These are phyloP conservation scores for Ciborinia camelliae DNA, from an alignment of 2,329 filamentous ascomycete genomes.

Conservation along the genomic window DNA sequence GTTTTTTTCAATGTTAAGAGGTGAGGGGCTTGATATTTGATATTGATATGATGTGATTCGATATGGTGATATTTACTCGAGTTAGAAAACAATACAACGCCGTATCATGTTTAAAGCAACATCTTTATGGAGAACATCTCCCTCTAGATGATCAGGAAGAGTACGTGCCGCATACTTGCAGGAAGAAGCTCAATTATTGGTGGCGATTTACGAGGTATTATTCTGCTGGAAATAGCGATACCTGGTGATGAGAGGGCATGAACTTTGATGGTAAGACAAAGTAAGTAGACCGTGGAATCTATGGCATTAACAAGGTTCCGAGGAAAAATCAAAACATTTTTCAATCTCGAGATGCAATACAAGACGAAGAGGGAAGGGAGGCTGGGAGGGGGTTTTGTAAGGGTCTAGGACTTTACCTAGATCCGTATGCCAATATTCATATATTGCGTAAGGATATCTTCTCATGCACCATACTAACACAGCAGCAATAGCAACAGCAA, in stretches of 20 bases:
- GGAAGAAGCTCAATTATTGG: not conserved
- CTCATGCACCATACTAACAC: not conserved
- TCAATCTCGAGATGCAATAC: constrained; percentile 4
- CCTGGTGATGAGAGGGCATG: not conserved
- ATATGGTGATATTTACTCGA: not conserved
- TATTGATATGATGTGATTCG: too few relatives aligned
- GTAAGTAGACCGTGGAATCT: not conserved
- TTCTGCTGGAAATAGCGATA: not conserved
- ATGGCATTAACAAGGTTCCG: not conserved
- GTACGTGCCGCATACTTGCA: not conserved
- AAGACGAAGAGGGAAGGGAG: constrained; percentile 8
- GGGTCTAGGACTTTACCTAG: not conserved
- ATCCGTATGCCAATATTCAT: not conserved
- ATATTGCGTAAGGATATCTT: not conserved
- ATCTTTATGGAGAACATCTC: not conserved
- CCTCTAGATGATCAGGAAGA: not conserved
- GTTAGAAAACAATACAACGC: not conserved
- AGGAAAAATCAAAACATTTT: not conserved
- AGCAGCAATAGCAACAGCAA: not conserved
- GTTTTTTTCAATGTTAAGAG: not conserved
- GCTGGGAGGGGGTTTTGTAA: not conserved
- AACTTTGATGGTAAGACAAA: not conserved
- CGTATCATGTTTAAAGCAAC: not conserved
- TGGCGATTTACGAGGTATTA: not conserved
- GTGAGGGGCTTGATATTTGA: not conserved